These are phyloP conservation scores for Hypomontagnella submonticulosa DNA, from an alignment of 495 filamentous ascomycete species.

Conservation along the genomic window DNA sequence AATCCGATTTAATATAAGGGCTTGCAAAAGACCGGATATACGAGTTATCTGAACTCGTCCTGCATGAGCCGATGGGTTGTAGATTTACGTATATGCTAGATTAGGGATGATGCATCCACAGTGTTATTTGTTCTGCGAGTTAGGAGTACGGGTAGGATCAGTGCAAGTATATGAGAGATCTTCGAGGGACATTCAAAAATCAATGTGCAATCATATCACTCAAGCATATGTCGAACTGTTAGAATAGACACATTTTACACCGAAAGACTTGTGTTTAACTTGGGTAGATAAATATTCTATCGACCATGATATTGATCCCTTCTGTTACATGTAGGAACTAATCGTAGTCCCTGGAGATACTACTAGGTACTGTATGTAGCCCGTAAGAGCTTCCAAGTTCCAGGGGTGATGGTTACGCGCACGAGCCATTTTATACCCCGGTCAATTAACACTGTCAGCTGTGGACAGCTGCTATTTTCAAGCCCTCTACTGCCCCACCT, in stretches of 20 bases:
- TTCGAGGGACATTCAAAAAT: neutral
- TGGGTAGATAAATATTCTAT: no score
- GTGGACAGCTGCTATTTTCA: neutral
- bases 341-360: no score
- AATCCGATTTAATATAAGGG: conserved; percentile 24
- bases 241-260: no score
- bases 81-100: conserved; percentile 21
- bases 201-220: neutral
- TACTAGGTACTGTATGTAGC: neutral
- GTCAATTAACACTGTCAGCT: neutral
- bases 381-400: neutral
- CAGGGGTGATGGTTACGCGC: neutral
- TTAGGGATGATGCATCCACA: conserved; percentile 19
- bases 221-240: neutral
- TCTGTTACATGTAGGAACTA: no score
- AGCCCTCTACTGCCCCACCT: neutral
- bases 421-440: no score
- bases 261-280: no score
- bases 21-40: conserved; percentile 1
- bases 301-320: no score
- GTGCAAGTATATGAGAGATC: conserved; percentile 8
- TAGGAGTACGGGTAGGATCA: conserved; percentile 24
- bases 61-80: neutral
- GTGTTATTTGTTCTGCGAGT: conserved; percentile 17
- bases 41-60: neutral